Base-by-base conservation (phyloP, 2,329 filamentous ascomycete genomes). In the Microdochium paspali region DNA sequence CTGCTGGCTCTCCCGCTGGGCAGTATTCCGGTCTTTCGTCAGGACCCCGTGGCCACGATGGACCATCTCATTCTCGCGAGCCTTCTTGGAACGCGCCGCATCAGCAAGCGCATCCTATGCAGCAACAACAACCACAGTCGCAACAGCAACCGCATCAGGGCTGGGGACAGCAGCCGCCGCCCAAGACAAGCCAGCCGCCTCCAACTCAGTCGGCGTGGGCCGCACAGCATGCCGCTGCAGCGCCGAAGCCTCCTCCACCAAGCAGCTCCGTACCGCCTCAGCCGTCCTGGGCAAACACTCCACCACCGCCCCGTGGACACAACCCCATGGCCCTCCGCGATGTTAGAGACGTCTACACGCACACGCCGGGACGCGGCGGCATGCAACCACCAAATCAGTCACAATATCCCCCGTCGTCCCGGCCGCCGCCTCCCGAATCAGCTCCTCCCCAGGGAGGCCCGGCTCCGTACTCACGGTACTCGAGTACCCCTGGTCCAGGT, bases 1-100 rank as follows among this genome's bases (percentile, higher is more conserved):
- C 61, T 48, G 65, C 67, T 21, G 68, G 69, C n/a, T 74, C 76
- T 6, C 71, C 76, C n/a, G 69, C 73, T n/a, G 69, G 73, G 20
- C 77, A 79, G 53, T 81, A 80, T 48, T 65, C 69, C 1, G 59
- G 67, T 10, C 76, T 80, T 56, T 65, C 67, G n/a, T n/a, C 42
- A 56, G 69, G 21, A 58, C 65, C 13, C 57, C 71, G 12, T 66
- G 71, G 24, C 61, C 66, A 10, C 69, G 73, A 40, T 20, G 74
- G 78, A 43, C 56, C 69, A 0, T 64, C 57, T 10, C 58, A 61
- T 9, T 56, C 56, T 24, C 61, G 70, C 23, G 69, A 71, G 32
- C 50, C 56, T 4, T 62, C 61, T 45, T 70, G 66, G 62, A 58
- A 59, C 24, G 52, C 56, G 25, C 57, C 56, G 30, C 62, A 55